These are phyloP conservation scores for Cladobotryum protrusum DNA, from an alignment of 2,329 filamentous ascomycete species.

Conservation along the genomic window DNA sequence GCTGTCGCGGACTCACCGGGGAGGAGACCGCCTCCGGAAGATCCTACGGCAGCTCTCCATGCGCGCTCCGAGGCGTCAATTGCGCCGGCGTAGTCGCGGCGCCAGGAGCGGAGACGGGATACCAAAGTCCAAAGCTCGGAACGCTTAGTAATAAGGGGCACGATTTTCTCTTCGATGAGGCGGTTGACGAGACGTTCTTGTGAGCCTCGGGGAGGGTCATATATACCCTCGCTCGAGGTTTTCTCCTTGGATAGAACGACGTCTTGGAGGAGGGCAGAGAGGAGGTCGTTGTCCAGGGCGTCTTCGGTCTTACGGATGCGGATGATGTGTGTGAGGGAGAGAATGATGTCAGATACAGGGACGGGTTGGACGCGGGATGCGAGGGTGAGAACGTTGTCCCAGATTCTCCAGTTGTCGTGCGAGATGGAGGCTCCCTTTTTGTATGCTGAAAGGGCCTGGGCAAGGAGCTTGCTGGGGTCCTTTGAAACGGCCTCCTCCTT, in stretches of 20 bases:
- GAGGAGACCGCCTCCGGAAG: constrained; percentile 42
- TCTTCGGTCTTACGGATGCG: constrained; percentile 72
- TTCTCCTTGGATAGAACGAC: constrained; percentile 46
- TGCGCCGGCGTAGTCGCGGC: constrained; percentile 61
- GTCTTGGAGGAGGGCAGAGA: constrained; percentile 67
- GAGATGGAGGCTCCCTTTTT: constrained; percentile 81
- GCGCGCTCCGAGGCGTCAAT: constrained; percentile 83
- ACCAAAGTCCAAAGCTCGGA: constrained; percentile 72
- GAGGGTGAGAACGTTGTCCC: constrained; percentile 92
- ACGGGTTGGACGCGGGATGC: constrained; percentile 71
- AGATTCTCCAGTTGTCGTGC: constrained; percentile 84
- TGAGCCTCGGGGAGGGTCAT: constrained; percentile 47
- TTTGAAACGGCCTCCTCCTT: constrained; percentile 19
- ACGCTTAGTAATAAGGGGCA: constrained; percentile 77
- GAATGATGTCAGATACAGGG: constrained; percentile 66
- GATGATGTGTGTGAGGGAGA: constrained; percentile 68
- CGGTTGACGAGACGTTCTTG: constrained; percentile 58
- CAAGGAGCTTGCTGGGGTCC: constrained; percentile 56
- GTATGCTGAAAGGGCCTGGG: constrained; percentile 75
- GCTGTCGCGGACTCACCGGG: constrained; percentile 24
- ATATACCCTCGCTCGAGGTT: constrained; percentile 19
- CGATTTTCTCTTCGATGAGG: constrained; percentile 67
- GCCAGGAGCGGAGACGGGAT: constrained; percentile 66
- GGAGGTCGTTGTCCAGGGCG: constrained; percentile 67
- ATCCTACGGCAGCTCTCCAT: constrained; percentile 66